These are phyloP conservation scores for Calonectria multiphialidica DNA, from an alignment of 2,329 filamentous ascomycete genomes.

Conservation along the genomic window DNA sequence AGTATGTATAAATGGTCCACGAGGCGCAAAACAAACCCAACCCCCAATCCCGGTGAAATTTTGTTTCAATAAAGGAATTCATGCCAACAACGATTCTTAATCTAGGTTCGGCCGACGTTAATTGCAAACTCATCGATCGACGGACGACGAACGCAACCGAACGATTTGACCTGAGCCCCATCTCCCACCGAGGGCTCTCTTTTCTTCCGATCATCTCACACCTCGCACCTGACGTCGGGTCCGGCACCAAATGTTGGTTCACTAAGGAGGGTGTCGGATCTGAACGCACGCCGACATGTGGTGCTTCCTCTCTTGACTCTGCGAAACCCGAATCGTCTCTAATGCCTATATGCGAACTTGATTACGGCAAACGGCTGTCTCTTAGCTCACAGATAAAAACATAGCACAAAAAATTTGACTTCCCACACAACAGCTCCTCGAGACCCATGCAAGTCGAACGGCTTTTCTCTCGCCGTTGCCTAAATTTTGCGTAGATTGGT, in stretches of 20 bases:
- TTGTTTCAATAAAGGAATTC: slow-evolving; percentile 42
- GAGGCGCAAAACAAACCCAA: slow-evolving; percentile 57
- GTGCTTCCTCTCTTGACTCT: slow-evolving; percentile 40
- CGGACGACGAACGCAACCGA: slow-evolving; percentile 40
- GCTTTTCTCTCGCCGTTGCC: slow-evolving; percentile 27
- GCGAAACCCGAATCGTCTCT: slow-evolving; percentile 50
- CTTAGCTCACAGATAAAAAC: slow-evolving; percentile 57
- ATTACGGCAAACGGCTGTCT: slow-evolving; percentile 57
- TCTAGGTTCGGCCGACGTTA: slow-evolving; percentile 98
- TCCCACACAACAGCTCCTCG: slow-evolving; percentile 37
- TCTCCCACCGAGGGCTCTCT: slow-evolving; percentile 39
- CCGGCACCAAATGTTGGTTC: slow-evolving; percentile 46
- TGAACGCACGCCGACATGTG: slow-evolving; percentile 41
- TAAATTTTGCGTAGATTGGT: slow-evolving; percentile 38
- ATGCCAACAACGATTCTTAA: slow-evolving; percentile 77
- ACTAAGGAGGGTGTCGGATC: slow-evolving; percentile 43
- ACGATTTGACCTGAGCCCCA: slow-evolving; percentile 38
- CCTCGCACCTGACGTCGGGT: slow-evolving; percentile 43
- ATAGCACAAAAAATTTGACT: slow-evolving; percentile 48
- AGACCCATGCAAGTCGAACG: slow-evolving; percentile 37
- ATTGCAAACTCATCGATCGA: slow-evolving; percentile 43
- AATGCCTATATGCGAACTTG: slow-evolving; percentile 54
- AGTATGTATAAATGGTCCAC: slow-evolving; percentile 86
- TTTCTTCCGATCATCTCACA: slow-evolving; percentile 44
- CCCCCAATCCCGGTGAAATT: slow-evolving; percentile 36